phyloP scores from a whole-genome alignment of 768 basidiomycete genomes.

The Suillus luteus region DNA sequence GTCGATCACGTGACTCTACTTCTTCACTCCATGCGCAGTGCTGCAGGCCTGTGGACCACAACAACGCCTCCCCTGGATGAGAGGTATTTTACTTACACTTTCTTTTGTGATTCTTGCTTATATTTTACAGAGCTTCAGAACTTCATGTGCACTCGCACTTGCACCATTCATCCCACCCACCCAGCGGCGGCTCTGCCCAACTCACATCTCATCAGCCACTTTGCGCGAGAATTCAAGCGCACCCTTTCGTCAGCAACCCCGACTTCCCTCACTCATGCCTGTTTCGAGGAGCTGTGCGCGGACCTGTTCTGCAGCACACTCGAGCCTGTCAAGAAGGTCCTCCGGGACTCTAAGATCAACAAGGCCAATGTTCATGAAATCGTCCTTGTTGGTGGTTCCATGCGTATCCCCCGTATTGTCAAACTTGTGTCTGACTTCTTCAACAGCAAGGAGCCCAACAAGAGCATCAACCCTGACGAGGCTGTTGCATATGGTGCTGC shows the following conservation, averaged over 20 bases:
- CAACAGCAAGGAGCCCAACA: constrained; percentile 98
- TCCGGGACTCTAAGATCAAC: constrained; percentile 70
- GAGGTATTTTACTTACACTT: neutral
- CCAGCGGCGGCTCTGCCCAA: no score
- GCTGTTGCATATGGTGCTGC: no score
- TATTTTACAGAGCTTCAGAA: no score
- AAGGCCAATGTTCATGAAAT: no score
- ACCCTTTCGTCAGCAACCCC: constrained; percentile 96
- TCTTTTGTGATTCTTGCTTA: no score
- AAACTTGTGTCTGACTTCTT: constrained; percentile 78
- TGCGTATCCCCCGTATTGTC: no score
- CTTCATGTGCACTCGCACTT: no score
- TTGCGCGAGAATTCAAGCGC: constrained; percentile 78
- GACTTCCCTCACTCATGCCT: constrained; percentile 70
- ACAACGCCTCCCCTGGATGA: neutral
- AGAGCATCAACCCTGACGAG: constrained; percentile 99
- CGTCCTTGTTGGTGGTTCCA: no score
- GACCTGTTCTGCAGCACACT: constrained; percentile 75
- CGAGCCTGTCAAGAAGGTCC: constrained; percentile 74
- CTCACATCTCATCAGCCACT: constrained; percentile 55
- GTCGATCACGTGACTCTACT: neutral
- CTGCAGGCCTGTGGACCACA: neutral
- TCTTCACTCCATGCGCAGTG: neutral
- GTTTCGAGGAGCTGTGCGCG: constrained; percentile 71
- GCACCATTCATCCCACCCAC: no score